Evolutionary conservation across 2,329 filamentous ascomycete species (phyloP).

Genomic region (Cylindrodendrum hubeiense): DNA sequence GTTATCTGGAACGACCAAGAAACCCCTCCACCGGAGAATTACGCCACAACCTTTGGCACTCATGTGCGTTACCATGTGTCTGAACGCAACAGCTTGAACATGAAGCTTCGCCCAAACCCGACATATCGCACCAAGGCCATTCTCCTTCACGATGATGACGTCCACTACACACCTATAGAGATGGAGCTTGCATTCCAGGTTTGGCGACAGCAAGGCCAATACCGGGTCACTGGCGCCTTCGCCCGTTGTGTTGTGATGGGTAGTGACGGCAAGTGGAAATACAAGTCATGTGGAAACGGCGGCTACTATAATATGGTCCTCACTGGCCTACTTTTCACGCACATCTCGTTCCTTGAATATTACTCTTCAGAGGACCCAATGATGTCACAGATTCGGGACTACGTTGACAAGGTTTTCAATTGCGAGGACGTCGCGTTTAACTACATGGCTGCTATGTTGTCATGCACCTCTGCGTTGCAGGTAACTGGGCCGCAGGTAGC

Average conservation of each 20-base stretch:
- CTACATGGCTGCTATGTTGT: not conserved
- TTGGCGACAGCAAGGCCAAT: constrained; percentile 29
- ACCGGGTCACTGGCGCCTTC: not conserved
- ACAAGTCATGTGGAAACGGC: not conserved
- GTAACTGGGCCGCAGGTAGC: not conserved
- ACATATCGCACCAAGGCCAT: constrained; percentile 36
- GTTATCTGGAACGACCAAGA: not conserved
- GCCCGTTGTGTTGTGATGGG: not conserved
- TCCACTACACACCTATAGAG: constrained; percentile 41
- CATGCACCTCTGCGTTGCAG: not conserved
- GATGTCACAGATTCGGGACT: not conserved
- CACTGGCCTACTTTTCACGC: not conserved
- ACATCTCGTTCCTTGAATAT: not conserved
- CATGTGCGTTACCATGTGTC: not conserved
- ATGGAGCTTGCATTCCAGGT: constrained; percentile 44
- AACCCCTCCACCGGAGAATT: not conserved
- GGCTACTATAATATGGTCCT: not conserved
- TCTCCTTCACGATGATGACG: constrained; percentile 44
- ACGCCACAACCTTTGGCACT: not conserved
- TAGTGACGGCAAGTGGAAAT: not conserved
- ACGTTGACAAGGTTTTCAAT: not conserved
- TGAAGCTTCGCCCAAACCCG: not conserved
- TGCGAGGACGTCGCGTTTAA: not conserved
- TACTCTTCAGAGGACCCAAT: not conserved
- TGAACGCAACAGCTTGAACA: not conserved